Conservation (phyloP, 2,329 filamentous ascomycete species). For the Venturia asperata region DNA sequence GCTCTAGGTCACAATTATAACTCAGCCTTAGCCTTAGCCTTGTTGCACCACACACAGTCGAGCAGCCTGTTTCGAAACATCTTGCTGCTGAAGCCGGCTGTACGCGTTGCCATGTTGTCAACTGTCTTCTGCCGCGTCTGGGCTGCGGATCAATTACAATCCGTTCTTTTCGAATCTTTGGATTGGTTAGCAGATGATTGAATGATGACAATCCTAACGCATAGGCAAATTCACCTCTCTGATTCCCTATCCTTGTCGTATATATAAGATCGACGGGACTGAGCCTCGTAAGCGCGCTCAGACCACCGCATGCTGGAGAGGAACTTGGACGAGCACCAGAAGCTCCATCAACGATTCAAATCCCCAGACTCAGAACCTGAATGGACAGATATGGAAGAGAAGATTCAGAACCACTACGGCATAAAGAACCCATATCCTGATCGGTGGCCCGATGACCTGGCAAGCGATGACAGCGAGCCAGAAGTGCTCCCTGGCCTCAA, state of each 20-base stretch:
- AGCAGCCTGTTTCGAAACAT: background rate
- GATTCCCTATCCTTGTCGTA: no score
- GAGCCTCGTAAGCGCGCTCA: background rate
- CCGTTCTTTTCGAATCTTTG: no score
- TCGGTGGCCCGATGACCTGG: constrained; percentile 80
- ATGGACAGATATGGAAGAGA: constrained; percentile 4
- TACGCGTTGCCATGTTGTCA: background rate
- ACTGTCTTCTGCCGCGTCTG: background rate
- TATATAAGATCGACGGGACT: no score
- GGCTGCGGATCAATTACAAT: background rate
- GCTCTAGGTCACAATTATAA: background rate
- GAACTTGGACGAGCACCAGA: background rate
- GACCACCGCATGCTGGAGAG: background rate
- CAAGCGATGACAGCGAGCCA: constrained; percentile 54
- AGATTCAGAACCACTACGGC: constrained; percentile 81
- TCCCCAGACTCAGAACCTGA: background rate
- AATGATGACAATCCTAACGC: background rate
- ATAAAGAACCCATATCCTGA: constrained; percentile 69
- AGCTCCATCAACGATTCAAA: background rate
- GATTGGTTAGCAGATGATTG: no score
- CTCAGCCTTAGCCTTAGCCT: background rate
- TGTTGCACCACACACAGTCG: background rate
- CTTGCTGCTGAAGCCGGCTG: background rate
- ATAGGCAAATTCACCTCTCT: background rate
- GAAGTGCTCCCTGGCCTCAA: constrained; percentile 64